Evolutionary conservation across 192 early-diverging fungal genomes (phyloP), one percentile per base, ranked within the genome.

Genomic region (Geranomyces michiganensis): DNA sequence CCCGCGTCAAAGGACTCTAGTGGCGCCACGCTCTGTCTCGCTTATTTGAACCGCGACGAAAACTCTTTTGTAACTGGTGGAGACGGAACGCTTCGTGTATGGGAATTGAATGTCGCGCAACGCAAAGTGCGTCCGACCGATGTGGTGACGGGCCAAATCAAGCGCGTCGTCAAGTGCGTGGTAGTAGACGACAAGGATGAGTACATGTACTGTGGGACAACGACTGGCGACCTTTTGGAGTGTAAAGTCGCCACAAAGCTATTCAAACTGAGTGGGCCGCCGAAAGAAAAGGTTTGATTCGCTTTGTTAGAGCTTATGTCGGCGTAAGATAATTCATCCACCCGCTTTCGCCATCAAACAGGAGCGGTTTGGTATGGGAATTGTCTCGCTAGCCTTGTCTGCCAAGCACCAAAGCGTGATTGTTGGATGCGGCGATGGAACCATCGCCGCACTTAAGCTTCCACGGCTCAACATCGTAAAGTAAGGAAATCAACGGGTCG

Each of bases 201-300:
- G 74, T 79, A 76, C 45, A 84, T 87, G 84, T 87, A 85, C 66
- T 87, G 85, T 61, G 85, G 85, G 27, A 87, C 84, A 1, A 86
- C 85, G 1, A 87, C 85, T 9, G 85, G 85, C 9, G 85, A 87
- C 65, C 62, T 87, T 66, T 45, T 85, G 62, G 76, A 85, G 71
- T 76, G 85, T 26, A 78, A 78, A 24, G 43, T 87, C 49, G 26
- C 63, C 0, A 84, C 77, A 9, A 82, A 81, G 71, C 63, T 87
- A 45, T 87, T 87, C 62, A 87, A 85, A 77, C 68, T 81, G 41
- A 68, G 79, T 41, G 85, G 85, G 3, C 85, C 85, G 7, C 84
- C 84, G 33, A 87, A 87, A 56, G 84, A 84, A 64, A 86, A 87
- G 78, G 79, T 84, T 51, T 7, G 26, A 19, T 33, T 55, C 14